phyloP scores from a whole-genome alignment of 441 rosid genomes.

The Erysimum pusillum region DNA sequence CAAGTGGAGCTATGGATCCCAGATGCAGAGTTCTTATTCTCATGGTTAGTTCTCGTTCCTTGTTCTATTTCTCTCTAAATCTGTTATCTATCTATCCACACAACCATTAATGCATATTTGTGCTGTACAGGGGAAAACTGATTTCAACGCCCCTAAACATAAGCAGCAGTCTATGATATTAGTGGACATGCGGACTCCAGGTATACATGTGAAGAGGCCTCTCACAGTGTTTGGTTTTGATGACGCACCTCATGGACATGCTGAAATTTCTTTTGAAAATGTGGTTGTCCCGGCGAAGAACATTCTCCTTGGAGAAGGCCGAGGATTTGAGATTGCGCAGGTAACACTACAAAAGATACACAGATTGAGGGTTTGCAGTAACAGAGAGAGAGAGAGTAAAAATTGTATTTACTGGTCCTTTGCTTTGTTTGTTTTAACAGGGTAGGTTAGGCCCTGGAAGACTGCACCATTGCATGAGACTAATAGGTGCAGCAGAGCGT shows the following conservation, averaged over 20 bases:
- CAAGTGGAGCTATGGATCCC: conserved; percentile 99
- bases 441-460: conserved; percentile 99
- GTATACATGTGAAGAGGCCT: conserved; percentile 80
- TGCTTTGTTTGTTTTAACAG: conserved; percentile 55
- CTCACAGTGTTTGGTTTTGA: conserved; percentile 92
- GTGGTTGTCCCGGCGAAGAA: conserved; percentile 85
- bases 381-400: conserved; percentile 5
- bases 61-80: conserved; percentile 3
- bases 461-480: conserved; percentile 98
- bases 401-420: conserved; percentile 5
- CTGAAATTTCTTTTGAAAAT: conserved; percentile 82
- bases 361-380: conserved; percentile 22
- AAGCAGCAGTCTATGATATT: conserved; percentile 98
- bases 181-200: conserved; percentile 84
- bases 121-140: conserved; percentile 88
- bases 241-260: conserved; percentile 99
- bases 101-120: no score
- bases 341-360: conserved; percentile 50
- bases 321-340: conserved; percentile 99
- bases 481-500: conserved; percentile 96
- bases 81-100: no score
- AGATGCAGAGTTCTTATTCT: conserved; percentile 92
- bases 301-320: conserved; percentile 95
- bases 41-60: conserved; percentile 73
- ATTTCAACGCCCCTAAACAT: conserved; percentile 79